Percentiles rank a stretch among this genome's conserved stretches.
Conservation (phyloP, 345 rosid genomes). For the Rhodamnia rubescens region DNA sequence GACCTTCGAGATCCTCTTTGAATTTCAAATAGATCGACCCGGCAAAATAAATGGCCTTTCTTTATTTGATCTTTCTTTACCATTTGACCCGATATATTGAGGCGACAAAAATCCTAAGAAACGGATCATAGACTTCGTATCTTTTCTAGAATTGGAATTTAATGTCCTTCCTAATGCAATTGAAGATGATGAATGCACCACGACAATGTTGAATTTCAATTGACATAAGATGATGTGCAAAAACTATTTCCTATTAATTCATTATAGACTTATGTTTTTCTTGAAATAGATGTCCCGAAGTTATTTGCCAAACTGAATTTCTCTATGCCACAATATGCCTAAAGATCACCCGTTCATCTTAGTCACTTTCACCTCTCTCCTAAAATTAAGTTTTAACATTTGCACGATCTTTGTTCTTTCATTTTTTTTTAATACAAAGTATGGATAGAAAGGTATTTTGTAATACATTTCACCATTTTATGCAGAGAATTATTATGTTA, state of each 20-base stretch:
- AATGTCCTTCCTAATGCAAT: not conserved
- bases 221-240: not conserved
- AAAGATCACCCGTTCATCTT: not conserved
- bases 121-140: not conserved
- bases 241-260: not conserved
- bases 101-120: not conserved
- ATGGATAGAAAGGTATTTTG: not conserved
- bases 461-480: not conserved
- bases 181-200: not conserved
- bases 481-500: not conserved
- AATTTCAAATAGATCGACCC: not conserved
- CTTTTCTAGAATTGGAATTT: too few relatives aligned
- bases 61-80: not conserved
- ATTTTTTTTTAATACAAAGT: not conserved
- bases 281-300: not conserved
- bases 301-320: not conserved
- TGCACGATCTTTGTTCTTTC: too few relatives aligned
- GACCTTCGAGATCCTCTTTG: not conserved
- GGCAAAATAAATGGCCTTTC: not conserved
- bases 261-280: not conserved
- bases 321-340: not conserved
- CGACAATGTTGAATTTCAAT: not conserved
- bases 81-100: not conserved
- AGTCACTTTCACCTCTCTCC: not conserved
- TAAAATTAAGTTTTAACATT: not conserved